Evolutionary conservation across 441 rosid species (phyloP).

Genomic region (Flueggea neowawraea): DNA sequence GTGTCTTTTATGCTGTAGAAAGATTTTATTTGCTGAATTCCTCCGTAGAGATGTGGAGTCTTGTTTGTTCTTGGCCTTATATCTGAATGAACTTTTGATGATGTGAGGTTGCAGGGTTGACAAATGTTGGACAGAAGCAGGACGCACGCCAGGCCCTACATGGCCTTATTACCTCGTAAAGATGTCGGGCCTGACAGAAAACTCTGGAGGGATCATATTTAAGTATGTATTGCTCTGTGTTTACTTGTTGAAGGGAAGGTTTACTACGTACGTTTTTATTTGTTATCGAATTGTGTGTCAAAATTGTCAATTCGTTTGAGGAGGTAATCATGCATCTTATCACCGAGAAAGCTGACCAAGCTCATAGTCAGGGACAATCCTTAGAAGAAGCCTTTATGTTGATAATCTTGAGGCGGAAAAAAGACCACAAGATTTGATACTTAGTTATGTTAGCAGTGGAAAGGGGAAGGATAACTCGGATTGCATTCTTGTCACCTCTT

Average conservation of each 20-base stretch:
- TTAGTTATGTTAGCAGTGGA: conserved; percentile 98
- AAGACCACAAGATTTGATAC: conserved; percentile 96
- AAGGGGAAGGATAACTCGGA: conserved; percentile 99
- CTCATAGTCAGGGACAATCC: conserved; percentile 87
- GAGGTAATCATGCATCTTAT: conserved; percentile 92
- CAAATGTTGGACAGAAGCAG: conserved; percentile 98
- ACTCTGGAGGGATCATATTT: conserved; percentile 88
- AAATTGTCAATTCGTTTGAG: conserved; percentile 92
- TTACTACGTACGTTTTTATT: conserved; percentile 95
- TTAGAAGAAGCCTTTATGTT: conserved; percentile 96
- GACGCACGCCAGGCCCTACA: conserved; percentile 96
- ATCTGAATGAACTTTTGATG: no score
- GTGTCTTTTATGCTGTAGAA: no score
- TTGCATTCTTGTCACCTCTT: conserved; percentile 96
- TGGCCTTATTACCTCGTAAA: conserved; percentile 83
- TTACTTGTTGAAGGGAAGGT: conserved; percentile 86
- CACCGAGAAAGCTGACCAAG: conserved; percentile 74
- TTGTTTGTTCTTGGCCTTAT: no score
- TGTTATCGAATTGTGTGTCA: conserved; percentile 95
- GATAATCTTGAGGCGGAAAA: conserved; percentile 99
- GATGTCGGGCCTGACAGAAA: conserved; percentile 96
- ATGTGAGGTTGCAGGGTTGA: conserved; percentile 49
- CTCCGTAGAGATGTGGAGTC: no score
- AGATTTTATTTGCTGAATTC: no score
- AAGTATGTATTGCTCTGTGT: conserved; percentile 96